A percentile compares a stretch with the other conserved stretches of the same genome.
phyloP scores from a whole-genome alignment of 306 rosid species.

The Glycine latifolia region DNA sequence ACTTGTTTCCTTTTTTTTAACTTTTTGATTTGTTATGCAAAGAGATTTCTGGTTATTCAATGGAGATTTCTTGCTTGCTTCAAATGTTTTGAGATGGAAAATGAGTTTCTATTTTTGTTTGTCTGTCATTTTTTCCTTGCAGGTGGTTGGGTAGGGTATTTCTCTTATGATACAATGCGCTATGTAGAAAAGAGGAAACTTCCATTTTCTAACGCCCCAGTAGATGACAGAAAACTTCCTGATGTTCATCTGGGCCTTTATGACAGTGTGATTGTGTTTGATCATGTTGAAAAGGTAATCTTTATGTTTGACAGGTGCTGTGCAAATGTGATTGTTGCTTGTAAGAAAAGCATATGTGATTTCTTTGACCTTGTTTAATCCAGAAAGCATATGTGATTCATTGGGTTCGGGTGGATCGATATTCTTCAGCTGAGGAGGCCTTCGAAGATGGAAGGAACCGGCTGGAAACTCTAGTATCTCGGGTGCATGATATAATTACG shows the following conservation, averaged over 20 bases:
- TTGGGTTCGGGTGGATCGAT: conserved; percentile 86
- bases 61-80: no score
- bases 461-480: conserved; percentile 71
- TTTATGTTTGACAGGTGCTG: conserved; percentile 26
- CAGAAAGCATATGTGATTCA: conserved; percentile 92
- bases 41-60: no score
- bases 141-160: conserved; percentile 85
- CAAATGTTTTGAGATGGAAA: no score
- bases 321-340: conserved; percentile 17
- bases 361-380: not conserved
- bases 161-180: conserved; percentile 97
- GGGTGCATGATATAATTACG: conserved; percentile 87
- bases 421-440: conserved; percentile 79
- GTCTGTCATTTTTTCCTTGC: conserved; percentile 33
- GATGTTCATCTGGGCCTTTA: conserved; percentile 96
- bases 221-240: conserved; percentile 92
- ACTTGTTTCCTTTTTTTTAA: not conserved
- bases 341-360: not conserved
- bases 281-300: conserved; percentile 91
- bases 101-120: not conserved
- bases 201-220: conserved; percentile 84
- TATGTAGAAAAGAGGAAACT: conserved; percentile 91
- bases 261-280: conserved; percentile 89
- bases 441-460: conserved; percentile 66
- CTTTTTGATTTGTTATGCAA: not conserved